These are phyloP conservation scores for Pseudocercospora musae DNA, from an alignment of 2,329 filamentous ascomycete species.

Conservation along the genomic window DNA sequence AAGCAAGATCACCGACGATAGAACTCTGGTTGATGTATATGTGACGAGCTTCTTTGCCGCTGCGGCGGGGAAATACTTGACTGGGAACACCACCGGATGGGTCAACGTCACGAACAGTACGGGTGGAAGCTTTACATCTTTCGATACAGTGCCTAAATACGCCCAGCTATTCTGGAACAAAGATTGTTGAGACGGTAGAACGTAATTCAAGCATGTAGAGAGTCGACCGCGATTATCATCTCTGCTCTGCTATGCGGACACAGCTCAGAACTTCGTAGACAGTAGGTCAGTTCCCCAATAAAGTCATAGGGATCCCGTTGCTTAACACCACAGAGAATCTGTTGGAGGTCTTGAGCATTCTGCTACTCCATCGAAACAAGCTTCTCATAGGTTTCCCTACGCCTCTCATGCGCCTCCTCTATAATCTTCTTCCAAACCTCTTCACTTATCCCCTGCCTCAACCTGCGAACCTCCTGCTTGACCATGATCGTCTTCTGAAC, in stretches of 20 bases:
- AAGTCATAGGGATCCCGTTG: no score
- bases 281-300: neutral
- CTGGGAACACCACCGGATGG: constrained; percentile 20
- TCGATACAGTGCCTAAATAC: constrained; percentile 18
- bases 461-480: neutral
- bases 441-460: neutral
- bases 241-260: neutral
- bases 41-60: constrained; percentile 21
- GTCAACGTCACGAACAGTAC: constrained; percentile 22
- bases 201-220: neutral
- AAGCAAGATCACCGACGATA: constrained; percentile 18
- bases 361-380: neutral
- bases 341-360: no score
- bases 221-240: neutral
- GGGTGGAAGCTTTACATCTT: constrained; percentile 17
- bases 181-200: constrained; percentile 12
- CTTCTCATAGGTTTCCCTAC: neutral
- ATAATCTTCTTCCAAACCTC: neutral
- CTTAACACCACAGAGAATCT: no score
- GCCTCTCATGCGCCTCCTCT: neutral
- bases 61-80: constrained; percentile 18
- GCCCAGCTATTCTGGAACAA: constrained; percentile 21
- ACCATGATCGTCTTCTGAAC: neutral
- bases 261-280: neutral
- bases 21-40: constrained; percentile 22